These are phyloP conservation scores for Marasmius fiardii DNA, from an alignment of 1,284 basidiomycete species.

Conservation along the genomic window DNA sequence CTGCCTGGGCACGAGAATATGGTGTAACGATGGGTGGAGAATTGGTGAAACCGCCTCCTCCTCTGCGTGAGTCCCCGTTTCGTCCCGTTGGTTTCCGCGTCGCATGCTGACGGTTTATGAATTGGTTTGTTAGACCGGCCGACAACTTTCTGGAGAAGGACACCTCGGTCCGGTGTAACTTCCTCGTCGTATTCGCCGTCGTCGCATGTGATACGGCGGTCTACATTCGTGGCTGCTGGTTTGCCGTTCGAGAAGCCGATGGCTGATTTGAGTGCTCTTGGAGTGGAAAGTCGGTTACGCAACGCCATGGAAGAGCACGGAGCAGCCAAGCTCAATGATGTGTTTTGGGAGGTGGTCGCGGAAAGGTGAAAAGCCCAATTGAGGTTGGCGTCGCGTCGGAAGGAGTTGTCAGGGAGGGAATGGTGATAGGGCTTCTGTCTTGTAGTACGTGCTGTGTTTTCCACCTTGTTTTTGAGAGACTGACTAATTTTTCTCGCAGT, in stretches of 20 bases:
- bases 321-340: constrained; percentile 10
- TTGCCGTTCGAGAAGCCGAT: constrained; percentile 56
- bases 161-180: constrained; percentile 60
- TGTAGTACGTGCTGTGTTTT: no score
- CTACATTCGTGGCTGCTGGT: constrained; percentile 71
- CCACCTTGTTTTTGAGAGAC: no score
- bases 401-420: no score
- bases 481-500: no score
- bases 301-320: constrained; percentile 7
- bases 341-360: constrained; percentile 16
- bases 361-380: constrained; percentile 4
- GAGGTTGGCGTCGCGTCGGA: no score
- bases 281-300: constrained; percentile 57
- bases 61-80: constrained; percentile 47
- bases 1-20: constrained; percentile 12
- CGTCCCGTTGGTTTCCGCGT: constrained; percentile 22
- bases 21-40: constrained; percentile 34
- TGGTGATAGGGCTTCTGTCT: no score
- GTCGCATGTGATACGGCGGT: constrained; percentile 63
- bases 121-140: constrained; percentile 46
- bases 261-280: constrained; percentile 63
- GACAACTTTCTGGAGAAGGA: constrained; percentile 71
- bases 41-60: constrained; percentile 54
- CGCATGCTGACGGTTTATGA: neutral
- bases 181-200: constrained; percentile 65